A percentile compares a stretch with the other conserved stretches of the same genome.
Evolutionary conservation across 495 filamentous ascomycete genomes (phyloP).

Genomic region (Penicillium manginii): DNA sequence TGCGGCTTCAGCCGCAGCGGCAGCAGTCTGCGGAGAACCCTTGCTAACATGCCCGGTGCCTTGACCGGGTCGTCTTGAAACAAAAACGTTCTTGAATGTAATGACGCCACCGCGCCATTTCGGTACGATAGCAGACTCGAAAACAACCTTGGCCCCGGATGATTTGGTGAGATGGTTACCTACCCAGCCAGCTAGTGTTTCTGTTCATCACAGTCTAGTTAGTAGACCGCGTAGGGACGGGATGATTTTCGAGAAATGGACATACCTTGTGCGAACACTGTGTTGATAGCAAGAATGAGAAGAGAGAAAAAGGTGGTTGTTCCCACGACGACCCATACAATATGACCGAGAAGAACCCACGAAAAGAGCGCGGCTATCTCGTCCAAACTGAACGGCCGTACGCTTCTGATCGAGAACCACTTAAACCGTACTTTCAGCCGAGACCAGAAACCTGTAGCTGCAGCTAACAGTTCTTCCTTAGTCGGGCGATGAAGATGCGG

Average conservation of each 20-base stretch:
- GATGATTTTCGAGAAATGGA: constrained; percentile 1
- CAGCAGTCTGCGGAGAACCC: constrained; percentile 83
- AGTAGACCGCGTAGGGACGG: no score
- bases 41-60: constrained; percentile 79
- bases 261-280: constrained; percentile 90
- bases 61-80: constrained; percentile 88
- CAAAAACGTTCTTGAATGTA: constrained; percentile 94
- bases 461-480: constrained; percentile 90
- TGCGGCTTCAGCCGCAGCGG: constrained; percentile 81
- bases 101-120: constrained; percentile 94
- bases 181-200: constrained; percentile 90
- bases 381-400: constrained; percentile 93
- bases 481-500: constrained; percentile 80
- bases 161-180: constrained; percentile 96
- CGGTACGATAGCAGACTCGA: constrained; percentile 96
- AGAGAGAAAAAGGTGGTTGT: constrained; percentile 97
- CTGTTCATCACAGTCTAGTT: constrained; percentile 40
- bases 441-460: constrained; percentile 91
- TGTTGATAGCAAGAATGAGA: constrained; percentile 87
- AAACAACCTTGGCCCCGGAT: constrained; percentile 92
- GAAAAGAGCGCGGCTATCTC: constrained; percentile 95
- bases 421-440: constrained; percentile 93
- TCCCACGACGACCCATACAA: constrained; percentile 91
- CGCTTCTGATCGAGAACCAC: constrained; percentile 94
- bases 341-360: constrained; percentile 90